Evolutionary conservation across 495 filamentous ascomycete genomes (phyloP), one percentile per base, ranked within the genome.

Genomic region (Chlorociboria aeruginascens): DNA sequence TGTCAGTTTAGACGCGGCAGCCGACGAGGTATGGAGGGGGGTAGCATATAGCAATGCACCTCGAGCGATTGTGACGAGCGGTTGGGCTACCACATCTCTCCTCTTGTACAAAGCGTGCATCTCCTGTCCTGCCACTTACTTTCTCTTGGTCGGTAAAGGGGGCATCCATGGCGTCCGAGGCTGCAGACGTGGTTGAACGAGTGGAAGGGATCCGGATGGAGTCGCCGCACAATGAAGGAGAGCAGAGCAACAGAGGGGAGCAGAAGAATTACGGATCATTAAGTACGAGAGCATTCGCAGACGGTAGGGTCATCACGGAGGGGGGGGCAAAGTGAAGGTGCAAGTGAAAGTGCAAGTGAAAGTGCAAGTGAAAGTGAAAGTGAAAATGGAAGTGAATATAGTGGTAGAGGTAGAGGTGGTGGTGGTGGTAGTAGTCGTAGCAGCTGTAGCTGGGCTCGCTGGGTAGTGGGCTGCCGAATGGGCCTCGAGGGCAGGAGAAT

Each of bases 1-100:
- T 61, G 66, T 46, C 60, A 33, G 30, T 16, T 48, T 52, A 50
- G 41, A 53, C 51, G 50, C 47, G 55, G 17, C 38, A 40, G 50
- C 36, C 33, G 48, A 35, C 17, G 33, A 40, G 51, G 33, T 17
- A 45, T 17, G n/a, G 37, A 12, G 33, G 38, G 44, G 37, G 43
- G 20, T 10, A 45, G 29, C 43, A 33, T 17, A 43, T 50, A 38
- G 32, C 33, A 8, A 45, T 48, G 51, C 45, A 46, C 48, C 42
- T 40, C 10, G 43, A 44, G 49, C 31, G 40, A 48, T 44, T 25
- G 31, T 44, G 33, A 30, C 25, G 28, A n/a, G 42, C 42, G 42
- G 8, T 44, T 33, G 32, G 31, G 43, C 9, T 38, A 47, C 29
- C 17, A 39, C 17, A 9, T 31, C 32, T 36, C 40, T 29, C 37